phyloP scores from a whole-genome alignment of 208 protist species.

The Acanthamoeba castellanii region DNA sequence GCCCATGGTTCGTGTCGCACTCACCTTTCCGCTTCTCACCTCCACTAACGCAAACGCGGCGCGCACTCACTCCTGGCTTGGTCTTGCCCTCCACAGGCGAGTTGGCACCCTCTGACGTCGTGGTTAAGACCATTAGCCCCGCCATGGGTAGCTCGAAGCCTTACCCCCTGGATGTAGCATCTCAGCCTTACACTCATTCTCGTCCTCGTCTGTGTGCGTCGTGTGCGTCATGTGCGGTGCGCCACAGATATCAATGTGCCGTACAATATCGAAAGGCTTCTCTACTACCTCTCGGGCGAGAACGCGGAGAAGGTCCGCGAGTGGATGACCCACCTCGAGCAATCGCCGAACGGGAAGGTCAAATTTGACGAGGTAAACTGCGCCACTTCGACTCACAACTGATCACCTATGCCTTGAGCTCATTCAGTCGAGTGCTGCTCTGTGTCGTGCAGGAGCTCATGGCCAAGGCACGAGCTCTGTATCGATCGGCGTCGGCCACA shows the following conservation, averaged over 20 bases:
- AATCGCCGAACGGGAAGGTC: not conserved
- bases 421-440: not conserved
- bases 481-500: conserved; percentile 17
- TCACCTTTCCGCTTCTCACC: not conserved
- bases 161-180: too few relatives aligned
- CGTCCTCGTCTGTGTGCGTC: not conserved
- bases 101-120: conserved; percentile 17
- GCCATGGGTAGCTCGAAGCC: conserved; percentile 82
- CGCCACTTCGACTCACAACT: not conserved
- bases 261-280: conserved; percentile 97
- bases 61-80: not conserved
- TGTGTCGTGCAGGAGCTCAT: conserved; percentile 9
- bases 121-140: conserved; percentile 74
- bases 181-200: not conserved
- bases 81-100: not conserved
- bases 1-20: conserved; percentile 84
- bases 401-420: not conserved
- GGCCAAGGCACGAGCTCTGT: not conserved
- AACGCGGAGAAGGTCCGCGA: conserved; percentile 88
- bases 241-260: conserved; percentile 95
- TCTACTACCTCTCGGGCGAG: conserved; percentile 93
- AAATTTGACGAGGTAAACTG: conserved; percentile 31
- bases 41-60: not conserved
- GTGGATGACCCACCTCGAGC: conserved; percentile 77
- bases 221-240: conserved; percentile 81